Evolutionary conservation across 2,329 filamentous ascomycete species (phyloP).

Genomic region (Passalora sequoiae): DNA sequence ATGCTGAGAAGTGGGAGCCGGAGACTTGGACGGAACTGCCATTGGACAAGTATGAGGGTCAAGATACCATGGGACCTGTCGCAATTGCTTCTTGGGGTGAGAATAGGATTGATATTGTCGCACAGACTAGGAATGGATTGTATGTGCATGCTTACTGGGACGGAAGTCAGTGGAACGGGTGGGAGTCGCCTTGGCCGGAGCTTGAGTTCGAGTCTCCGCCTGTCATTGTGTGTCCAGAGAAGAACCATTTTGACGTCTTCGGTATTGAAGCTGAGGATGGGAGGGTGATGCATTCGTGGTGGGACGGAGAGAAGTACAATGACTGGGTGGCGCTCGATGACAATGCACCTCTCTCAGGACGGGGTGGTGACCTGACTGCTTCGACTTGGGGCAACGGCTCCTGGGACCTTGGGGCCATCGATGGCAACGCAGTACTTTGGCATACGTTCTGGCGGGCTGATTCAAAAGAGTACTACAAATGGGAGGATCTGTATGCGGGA

Average conservation of each 20-base stretch:
- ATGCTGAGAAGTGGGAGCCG: too few relatives aligned
- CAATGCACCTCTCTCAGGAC: neutral
- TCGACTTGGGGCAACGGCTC: neutral
- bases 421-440: neutral
- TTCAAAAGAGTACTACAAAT: neutral
- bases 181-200: neutral
- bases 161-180: neutral
- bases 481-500: neutral
- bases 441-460: slow-evolving; percentile 1
- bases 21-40: too few relatives aligned
- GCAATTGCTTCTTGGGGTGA: too few relatives aligned
- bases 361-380: neutral
- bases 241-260: slow-evolving; percentile 3
- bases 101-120: neutral
- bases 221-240: neutral
- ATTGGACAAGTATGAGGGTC: too few relatives aligned
- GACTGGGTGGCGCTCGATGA: neutral
- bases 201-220: neutral
- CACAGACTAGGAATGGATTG: neutral
- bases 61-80: too few relatives aligned
- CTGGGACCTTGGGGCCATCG: neutral
- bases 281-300: neutral
- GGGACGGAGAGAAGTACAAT: neutral
- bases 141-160: slow-evolving; percentile 3
- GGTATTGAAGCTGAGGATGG: neutral